Evolutionary conservation across 2,329 filamentous ascomycete species (phyloP), one percentile per base, ranked within the genome.

Genomic region (Emericellopsis cladophorae): DNA sequence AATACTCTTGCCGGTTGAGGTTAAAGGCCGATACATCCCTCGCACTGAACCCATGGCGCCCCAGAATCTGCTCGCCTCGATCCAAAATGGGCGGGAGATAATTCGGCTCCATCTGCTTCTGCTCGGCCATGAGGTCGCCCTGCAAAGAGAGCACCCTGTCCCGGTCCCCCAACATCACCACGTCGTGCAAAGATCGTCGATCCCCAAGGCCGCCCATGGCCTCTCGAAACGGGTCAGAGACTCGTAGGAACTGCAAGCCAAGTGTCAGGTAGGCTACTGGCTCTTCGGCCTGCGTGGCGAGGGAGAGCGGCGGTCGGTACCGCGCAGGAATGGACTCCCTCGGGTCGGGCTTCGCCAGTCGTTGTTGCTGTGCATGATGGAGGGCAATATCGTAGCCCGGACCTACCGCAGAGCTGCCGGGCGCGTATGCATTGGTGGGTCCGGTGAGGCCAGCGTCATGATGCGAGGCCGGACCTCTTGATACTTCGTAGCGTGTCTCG

Each of bases 51-150:
- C 71, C 68, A 12, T 79, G 62, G 2, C 62, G 60, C 42, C 73
- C 68, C 26, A 79, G 70, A 14, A 76, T 66, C 22, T 68, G 63
- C 21, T 74, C 68, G 39, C 74, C 68, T 43, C 68, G 68, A 31
- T 64, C 67, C 44, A 75, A 68, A n/a, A 81, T 80, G 2, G 77
- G 77, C 4, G 77, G 76, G 16, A 81, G 62, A 51, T 81, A 80
- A 36, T 74, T 76, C 15, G 76, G 76, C 24, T 78, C 74, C 42
- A 67, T 74, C 47, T 67, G 62, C 26, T 65, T 60, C 44, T 76
- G 74, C 47, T 81, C 76, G 14, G 72, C 68, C 40, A 74, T 66
- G 37, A 82, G 62, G 39, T 66, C 63, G 37, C 63, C 64, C 47
- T 74, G 70, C 36, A 79, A 56, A 8, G 57, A 58, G 33, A 60